phyloP scores from a whole-genome alignment of 176 grass and related monocot genomes.

The Carex littledalei region DNA sequence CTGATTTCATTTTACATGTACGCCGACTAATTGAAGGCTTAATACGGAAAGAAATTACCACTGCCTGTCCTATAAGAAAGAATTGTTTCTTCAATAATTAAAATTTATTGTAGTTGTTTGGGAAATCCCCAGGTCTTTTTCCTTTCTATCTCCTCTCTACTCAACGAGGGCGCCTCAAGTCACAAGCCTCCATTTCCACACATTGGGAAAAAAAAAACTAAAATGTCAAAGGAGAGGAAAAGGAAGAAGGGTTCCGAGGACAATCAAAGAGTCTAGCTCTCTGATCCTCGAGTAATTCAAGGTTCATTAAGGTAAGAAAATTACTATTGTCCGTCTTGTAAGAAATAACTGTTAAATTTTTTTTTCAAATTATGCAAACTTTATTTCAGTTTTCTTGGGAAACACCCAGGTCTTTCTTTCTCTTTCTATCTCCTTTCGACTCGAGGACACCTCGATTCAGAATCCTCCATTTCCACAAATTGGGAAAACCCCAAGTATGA shows the following conservation, averaged over 20 bases:
- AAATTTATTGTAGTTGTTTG: not conserved
- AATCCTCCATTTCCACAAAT: not conserved
- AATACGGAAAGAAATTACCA: not conserved
- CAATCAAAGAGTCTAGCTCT: constrained; percentile 57
- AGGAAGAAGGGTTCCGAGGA: constrained; percentile 42
- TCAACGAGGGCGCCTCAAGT: not conserved
- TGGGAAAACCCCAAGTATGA: not conserved
- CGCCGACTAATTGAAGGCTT: not conserved
- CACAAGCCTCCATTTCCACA: not conserved
- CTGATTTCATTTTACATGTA: not conserved
- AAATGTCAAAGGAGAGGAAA: not conserved
- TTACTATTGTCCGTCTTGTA: not conserved
- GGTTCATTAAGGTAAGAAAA: not conserved
- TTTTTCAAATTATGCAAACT: not conserved
- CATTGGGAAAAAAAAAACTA: not conserved
- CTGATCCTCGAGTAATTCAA: constrained; percentile 48
- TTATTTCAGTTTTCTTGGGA: not conserved
- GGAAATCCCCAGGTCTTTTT: not conserved
- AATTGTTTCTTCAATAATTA: not conserved
- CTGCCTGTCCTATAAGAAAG: not conserved
- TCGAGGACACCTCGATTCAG: not conserved
- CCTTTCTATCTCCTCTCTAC: not conserved
- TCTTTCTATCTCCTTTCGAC: not conserved
- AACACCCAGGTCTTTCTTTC: not conserved
- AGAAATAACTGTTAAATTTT: not conserved